Evolutionary conservation across 805 yeast genomes (phyloP), one percentile per base, ranked within the genome.

Genomic region (Yamadazyma paraphyllophila): DNA sequence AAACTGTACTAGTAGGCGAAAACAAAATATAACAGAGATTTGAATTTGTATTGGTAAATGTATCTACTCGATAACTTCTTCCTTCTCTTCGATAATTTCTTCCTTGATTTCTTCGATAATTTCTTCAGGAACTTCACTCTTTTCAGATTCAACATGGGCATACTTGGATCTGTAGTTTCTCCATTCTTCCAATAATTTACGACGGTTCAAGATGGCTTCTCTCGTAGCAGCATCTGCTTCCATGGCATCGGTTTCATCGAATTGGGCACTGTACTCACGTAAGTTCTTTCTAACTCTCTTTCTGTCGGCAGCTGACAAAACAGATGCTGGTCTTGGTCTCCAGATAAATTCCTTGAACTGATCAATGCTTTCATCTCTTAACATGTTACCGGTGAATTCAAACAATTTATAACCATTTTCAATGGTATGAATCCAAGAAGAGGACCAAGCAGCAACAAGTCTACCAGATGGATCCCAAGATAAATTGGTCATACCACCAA

Each of bases 391-490:
- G 41, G 86, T 83, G 66, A 88, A 77, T 65, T 90, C 95, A 71
- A 76, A 91, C 53, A 94, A 70, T 65, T 81, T 88, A 80, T 83
- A 94, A 52, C 99, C 99, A 59, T 91, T 89, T 62, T 88, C 96
- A 51, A 87, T 76, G 58, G 83, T 78, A 60, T 87, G 94, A 56
- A 85, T 80, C 88, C 95, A 85, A 36, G 79, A 65, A 15, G 96
- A 85, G 6, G 97, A 88, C 88, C 92, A 87, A 14, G 85, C 88
- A 40, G 92, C 85, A 44, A 92, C 74, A 65, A 76, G 90, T 69
- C 98, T 80, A 56, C 99, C 99, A 42, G 96, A 85, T 47, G 96
- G 92, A 67, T 94, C 99, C 99, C 99, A 94, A 43, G 82, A 74
- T 50, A 90, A 61, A 62, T 85, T 87, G 41, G 96, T 85, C 69